These are phyloP conservation scores for Mucor indicus DNA, from an alignment of 371 early-diverging fungal genomes.

Conservation along the genomic window DNA sequence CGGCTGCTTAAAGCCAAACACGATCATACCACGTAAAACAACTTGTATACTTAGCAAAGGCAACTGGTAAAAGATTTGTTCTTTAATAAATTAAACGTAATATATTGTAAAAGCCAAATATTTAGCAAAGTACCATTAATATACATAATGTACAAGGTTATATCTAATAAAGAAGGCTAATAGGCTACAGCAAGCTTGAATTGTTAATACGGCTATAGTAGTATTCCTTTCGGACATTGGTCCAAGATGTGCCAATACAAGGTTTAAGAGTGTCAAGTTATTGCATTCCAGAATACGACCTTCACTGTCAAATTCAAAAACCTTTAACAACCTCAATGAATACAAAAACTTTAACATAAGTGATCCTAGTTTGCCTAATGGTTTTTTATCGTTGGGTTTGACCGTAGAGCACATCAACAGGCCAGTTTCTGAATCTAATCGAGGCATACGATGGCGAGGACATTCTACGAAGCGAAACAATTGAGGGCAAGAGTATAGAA, in stretches of 20 bases:
- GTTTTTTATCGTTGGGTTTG: conserved; percentile 27
- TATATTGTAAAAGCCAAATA: too few species aligned
- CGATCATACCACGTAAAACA: too few species aligned
- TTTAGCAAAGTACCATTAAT: too few species aligned
- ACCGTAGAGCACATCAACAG: conserved; percentile 45
- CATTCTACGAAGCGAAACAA: conserved; percentile 93
- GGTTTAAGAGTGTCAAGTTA: conserved; percentile 90
- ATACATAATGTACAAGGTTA: conserved; percentile 74
- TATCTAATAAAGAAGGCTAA: conserved; percentile 81
- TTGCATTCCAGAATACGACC: conserved; percentile 59
- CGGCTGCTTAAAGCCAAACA: too few species aligned
- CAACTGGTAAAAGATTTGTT: too few species aligned
- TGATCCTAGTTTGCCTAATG: conserved; percentile 31
- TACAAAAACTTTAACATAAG: conserved; percentile 36
- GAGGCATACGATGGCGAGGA: conserved; percentile 96
- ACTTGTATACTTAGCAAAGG: too few species aligned
- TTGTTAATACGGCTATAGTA: conserved; percentile 50
- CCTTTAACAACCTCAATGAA: conserved; percentile 41
- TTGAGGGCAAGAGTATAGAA: conserved; percentile 93
- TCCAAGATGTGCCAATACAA: conserved; percentile 75
- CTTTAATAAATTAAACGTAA: too few species aligned
- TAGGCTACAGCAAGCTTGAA: conserved; percentile 63
- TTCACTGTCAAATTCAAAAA: conserved; percentile 60
- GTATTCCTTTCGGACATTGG: conserved; percentile 74
- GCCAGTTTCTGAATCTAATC: conserved; percentile 53